Evolutionary conservation across 164 flowering plant species (phyloP).

Genomic region (Dillenia suffruticosa): DNA sequence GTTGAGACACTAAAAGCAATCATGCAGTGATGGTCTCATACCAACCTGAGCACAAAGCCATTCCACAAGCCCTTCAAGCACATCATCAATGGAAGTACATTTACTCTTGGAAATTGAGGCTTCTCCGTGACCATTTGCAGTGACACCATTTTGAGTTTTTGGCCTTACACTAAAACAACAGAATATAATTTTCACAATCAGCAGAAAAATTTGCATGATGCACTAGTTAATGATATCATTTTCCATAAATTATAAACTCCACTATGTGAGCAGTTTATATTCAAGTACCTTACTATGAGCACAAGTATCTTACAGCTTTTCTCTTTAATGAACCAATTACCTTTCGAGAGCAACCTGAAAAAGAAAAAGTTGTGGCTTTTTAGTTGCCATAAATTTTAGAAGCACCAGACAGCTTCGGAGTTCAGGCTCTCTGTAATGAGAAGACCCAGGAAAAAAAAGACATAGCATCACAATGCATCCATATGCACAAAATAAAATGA

Average conservation of each 20-base stretch:
- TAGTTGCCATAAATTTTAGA: constrained; percentile 3
- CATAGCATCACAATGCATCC: too few species aligned
- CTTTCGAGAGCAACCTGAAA: constrained; percentile 90
- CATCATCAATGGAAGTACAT: constrained; percentile 64
- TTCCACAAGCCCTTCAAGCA: constrained; percentile 75
- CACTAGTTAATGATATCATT: background rate
- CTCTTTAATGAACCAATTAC: constrained; percentile 96
- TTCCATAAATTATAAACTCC: background rate
- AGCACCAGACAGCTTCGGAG: too few species aligned
- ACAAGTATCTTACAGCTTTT: constrained; percentile 93
- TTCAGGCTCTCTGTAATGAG: too few species aligned
- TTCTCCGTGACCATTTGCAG: constrained; percentile 48
- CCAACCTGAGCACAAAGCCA: constrained; percentile 96
- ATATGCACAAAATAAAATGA: too few species aligned
- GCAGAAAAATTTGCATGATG: background rate
- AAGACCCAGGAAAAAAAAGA: too few species aligned
- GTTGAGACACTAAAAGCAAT: background rate
- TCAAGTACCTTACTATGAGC: constrained; percentile 57
- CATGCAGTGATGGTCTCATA: background rate
- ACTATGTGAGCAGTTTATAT: background rate
- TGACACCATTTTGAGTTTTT: constrained; percentile 31
- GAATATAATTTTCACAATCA: background rate
- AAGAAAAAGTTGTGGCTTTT: constrained; percentile 6
- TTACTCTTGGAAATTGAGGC: constrained; percentile 60
- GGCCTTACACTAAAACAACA: constrained; percentile 63